Base-by-base conservation (phyloP, 1,284 basidiomycete genomes). In the Moesziomyces aphidis region DNA sequence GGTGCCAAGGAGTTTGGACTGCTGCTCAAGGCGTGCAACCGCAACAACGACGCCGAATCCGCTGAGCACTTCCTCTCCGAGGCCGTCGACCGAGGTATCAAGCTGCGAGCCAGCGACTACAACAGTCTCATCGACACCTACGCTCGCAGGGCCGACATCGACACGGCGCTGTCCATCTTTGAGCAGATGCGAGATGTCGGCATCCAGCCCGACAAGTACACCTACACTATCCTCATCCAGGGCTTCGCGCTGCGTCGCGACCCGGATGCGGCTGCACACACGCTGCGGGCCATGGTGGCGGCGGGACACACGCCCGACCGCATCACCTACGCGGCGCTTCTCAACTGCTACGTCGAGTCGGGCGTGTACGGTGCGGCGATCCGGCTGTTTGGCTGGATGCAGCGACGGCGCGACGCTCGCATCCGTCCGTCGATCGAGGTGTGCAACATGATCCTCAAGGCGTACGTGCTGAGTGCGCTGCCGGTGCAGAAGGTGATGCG, bases 311-410 rank as follows among this genome's bases (percentile, higher is more conserved):
- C 45, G 2, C 61, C 66, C 11, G 63, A 82, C 3, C 61, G 91
- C 26, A 45, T 70, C 31, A 61, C 61, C 15, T 81, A 77, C 58
- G 88, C 89, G 11, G 87, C 92, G 5, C 85, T 97, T 54, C 90
- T 98, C 89, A 90, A 94, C 78, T 93, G 92, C 0, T 90, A 94
- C 79, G 91, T 94, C 58, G 90, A 93, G 80, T 88, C 90, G 3
- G 93, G 92, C 1, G 89, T 90, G n/a, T 95, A 93, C 91, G 85
- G 87, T 49, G 90, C 90, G 44, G 92, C 91, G 47, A 88, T 93
- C 72, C 88, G 89, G 34, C 86, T 90, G 24, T 94, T 92, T 78
- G 89, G 92, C 68, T 93, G 90, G 83, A 85, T 95, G 53, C 59
- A 68, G 45, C 8, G 50, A 21, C 64, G 75, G 10, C 50, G 50